Evolutionary conservation across 768 basidiomycete genomes (phyloP).

Genomic region (Mycena maculata): DNA sequence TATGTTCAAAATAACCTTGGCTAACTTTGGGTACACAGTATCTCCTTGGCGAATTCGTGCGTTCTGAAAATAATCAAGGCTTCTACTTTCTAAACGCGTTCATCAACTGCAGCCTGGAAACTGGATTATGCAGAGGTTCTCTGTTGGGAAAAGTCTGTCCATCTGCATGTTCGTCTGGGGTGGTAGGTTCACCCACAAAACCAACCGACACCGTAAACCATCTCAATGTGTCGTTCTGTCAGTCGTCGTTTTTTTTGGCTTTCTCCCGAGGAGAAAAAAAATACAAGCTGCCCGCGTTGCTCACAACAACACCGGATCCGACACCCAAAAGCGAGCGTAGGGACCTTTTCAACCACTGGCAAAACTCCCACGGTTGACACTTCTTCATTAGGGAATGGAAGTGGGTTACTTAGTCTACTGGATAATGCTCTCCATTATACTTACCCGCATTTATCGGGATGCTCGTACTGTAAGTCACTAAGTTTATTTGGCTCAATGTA

Average conservation of each 20-base stretch:
- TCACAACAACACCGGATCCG: conserved; percentile 6
- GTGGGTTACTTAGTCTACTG: background rate
- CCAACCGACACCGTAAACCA: no score
- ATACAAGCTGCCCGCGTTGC: conserved; percentile 12
- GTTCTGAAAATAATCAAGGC: background rate
- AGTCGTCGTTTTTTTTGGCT: conserved; percentile 17
- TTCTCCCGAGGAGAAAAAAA: conserved; percentile 10
- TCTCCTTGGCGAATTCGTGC: no score
- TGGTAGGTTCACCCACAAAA: background rate
- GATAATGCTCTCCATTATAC: background rate
- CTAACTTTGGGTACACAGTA: no score
- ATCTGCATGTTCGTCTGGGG: conserved; percentile 7
- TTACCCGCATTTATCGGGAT: background rate
- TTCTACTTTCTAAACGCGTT: background rate
- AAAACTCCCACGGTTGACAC: background rate
- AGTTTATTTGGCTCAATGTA: background rate
- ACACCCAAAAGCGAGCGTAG: background rate
- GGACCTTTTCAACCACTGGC: background rate
- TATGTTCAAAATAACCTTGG: no score
- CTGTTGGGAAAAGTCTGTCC: conserved; percentile 8
- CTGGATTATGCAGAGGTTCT: conserved; percentile 10
- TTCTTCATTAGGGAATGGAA: background rate
- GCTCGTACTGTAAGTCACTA: background rate
- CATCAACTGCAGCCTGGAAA: background rate
- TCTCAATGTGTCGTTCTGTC: background rate